Conservation (phyloP, 192 early-diverging fungal species). For the Coemansia sp. region DNA sequence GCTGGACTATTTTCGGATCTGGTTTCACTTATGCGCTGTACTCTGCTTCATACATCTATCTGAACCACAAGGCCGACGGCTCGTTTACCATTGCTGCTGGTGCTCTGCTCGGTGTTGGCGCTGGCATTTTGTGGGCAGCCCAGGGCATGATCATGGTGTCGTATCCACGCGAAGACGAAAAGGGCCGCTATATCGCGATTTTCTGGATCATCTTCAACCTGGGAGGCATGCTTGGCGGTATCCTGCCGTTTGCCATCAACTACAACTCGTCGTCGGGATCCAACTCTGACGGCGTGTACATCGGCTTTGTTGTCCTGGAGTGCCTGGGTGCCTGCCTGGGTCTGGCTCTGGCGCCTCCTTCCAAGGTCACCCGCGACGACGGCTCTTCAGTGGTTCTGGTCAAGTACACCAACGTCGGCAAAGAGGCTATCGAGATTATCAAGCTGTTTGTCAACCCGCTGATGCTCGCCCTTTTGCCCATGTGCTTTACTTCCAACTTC, state of each 20-base stretch:
- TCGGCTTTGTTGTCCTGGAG: conserved; percentile 71
- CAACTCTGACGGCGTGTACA: conserved; percentile 65
- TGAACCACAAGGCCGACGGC: conserved; percentile 55
- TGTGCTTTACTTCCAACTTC: conserved; percentile 62
- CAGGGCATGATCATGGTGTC: conserved; percentile 75
- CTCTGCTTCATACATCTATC: conserved; percentile 62
- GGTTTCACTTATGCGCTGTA: conserved; percentile 66
- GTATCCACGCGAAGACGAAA: conserved; percentile 70
- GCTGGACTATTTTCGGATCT: conserved; percentile 60
- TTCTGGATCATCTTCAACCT: conserved; percentile 83
- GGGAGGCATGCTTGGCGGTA: conserved; percentile 70
- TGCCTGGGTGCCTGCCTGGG: conserved; percentile 58
- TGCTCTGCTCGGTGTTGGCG: conserved; percentile 72
- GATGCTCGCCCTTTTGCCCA: conserved; percentile 64
- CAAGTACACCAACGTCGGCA: conserved; percentile 63
- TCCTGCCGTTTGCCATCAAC: conserved; percentile 63
- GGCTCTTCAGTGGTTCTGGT: conserved; percentile 60
- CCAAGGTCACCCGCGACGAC: conserved; percentile 60
- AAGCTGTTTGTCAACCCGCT: conserved; percentile 62
- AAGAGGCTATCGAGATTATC: conserved; percentile 56
- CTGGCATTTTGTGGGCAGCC: conserved; percentile 68
- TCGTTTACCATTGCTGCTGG: conserved; percentile 66
- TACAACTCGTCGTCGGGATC: conserved; percentile 37
- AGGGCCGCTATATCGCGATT: conserved; percentile 71
- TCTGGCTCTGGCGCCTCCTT: conserved; percentile 57